Base-by-base conservation (phyloP, 2,329 filamentous ascomycete genomes). In the Monosporascus cannonballus region DNA sequence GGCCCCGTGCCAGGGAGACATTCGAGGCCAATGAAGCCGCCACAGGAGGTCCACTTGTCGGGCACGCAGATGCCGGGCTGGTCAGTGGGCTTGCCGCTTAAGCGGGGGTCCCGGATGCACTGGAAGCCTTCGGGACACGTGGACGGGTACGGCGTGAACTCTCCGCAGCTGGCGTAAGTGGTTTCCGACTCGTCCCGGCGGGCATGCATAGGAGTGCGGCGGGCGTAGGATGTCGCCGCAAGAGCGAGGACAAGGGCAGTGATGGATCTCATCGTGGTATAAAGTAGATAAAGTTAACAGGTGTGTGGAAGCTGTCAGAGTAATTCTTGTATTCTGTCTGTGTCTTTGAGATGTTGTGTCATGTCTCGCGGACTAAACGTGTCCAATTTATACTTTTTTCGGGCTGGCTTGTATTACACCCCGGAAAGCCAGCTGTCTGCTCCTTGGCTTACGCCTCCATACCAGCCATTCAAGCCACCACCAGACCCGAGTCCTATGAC, bases 51-150 rank as follows among this genome's bases (percentile, higher is more conserved):
- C 7, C 42, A 42, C 15, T 53, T 18, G 11, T 53, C 41, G 3
- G 48, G 48, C 6, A 55, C 48, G 51, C 54, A 55, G 42, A 55
- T 55, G 15, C 54, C 54, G 1, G 54, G 48, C 14, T 44, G 45
- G 34, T 55, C 54, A 8, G 51, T 51, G 6, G 51, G 27, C 14
- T 24, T 24, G 22, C 36, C 46, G 22, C 39, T 41, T 15, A 36
- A 27, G 22, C 54, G 54, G 15, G 54, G 54, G 24, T 55, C 54
- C 24, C 39, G 30, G 6, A 55, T 51, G 45, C 54, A 55, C 15
- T 46, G 48, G 20, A 44, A 53, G n/a, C 47, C 48, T 9, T 27
- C 18, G 2, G 36, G 30, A 41, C 54, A 55, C 18, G n/a, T 39
- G n/a, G 45, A n/a, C 5, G 54, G 49, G 48, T 53, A 22, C 8